These are phyloP conservation scores for Artemisia annua DNA, from an alignment of 129 eudicot genomes.

Conservation along the genomic window DNA sequence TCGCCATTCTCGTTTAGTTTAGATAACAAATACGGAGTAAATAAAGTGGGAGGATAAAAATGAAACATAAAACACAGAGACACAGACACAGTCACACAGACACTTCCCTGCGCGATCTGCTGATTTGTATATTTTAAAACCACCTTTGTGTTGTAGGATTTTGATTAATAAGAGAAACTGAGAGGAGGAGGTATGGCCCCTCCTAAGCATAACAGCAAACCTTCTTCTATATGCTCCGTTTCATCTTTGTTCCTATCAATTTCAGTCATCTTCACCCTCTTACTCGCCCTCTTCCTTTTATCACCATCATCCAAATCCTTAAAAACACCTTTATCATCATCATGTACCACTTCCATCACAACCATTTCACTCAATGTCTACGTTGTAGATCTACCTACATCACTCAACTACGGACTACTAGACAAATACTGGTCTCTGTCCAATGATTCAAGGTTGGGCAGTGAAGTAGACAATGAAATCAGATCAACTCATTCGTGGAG, in stretches of 20 bases:
- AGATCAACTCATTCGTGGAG: slow-evolving; percentile 38
- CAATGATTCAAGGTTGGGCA: slow-evolving; percentile 65
- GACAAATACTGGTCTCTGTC: slow-evolving; percentile 71
- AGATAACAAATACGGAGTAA: too few relatives aligned
- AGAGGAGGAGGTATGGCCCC: slow-evolving; percentile 14
- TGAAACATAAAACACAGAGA: too few relatives aligned
- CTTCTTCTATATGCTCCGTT: slow-evolving; percentile 28
- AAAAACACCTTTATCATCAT: slow-evolving; percentile 27
- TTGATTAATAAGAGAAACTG: too few relatives aligned
- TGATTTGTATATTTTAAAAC: too few relatives aligned
- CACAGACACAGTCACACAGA: too few relatives aligned
- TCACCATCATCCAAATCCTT: slow-evolving; percentile 30
- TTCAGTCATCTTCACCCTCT: slow-evolving; percentile 27
- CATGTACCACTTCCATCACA: slow-evolving; percentile 41
- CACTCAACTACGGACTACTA: slow-evolving; percentile 82
- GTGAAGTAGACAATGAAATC: slow-evolving; percentile 77
- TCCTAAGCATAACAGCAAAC: slow-evolving; percentile 25
- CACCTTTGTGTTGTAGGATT: background rate
- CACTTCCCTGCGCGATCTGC: too few relatives aligned
- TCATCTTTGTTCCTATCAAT: slow-evolving; percentile 31
- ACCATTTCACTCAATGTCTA: slow-evolving; percentile 69
- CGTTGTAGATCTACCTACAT: slow-evolving; percentile 78
- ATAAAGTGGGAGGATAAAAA: too few relatives aligned
- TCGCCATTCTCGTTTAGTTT: too few relatives aligned
- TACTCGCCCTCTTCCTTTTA: slow-evolving; percentile 28